A percentile compares a stretch with the other conserved stretches of the same genome.
Evolutionary conservation across 2,329 filamentous ascomycete genomes (phyloP).

Genomic region (Pseudogymnoascus sp.): DNA sequence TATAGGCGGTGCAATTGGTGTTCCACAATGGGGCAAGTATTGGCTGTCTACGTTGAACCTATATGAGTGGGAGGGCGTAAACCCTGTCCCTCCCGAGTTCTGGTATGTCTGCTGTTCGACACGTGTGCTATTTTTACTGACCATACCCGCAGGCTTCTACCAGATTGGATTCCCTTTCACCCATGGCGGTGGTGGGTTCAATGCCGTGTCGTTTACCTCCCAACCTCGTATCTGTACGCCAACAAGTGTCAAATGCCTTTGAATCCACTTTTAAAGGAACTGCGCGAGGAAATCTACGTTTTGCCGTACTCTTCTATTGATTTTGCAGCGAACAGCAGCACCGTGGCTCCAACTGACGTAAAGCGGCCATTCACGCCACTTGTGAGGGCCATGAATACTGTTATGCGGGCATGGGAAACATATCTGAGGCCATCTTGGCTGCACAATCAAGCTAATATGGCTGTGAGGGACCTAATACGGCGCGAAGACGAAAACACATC

Average conservation of each 20-base stretch:
- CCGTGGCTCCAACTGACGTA: slow-evolving; percentile 68
- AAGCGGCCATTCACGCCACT: slow-evolving; percentile 91
- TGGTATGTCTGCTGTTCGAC: slow-evolving; percentile 40
- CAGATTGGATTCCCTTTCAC: slow-evolving; percentile 76
- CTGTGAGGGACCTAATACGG: no score
- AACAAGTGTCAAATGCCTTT: slow-evolving; percentile 50
- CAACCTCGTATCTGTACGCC: slow-evolving; percentile 82
- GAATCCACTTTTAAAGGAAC: slow-evolving; percentile 53
- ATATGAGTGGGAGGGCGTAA: slow-evolving; percentile 86
- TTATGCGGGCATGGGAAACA: no score
- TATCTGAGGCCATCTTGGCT: no score
- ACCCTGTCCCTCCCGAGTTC: slow-evolving; percentile 80
- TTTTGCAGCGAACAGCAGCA: slow-evolving; percentile 69
- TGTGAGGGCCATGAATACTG: no score
- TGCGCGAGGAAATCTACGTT: slow-evolving; percentile 71
- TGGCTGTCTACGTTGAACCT: no score
- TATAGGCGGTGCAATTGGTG: no score
- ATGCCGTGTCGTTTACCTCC: slow-evolving; percentile 78
- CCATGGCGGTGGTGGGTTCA: slow-evolving; percentile 96
- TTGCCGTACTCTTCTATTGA: slow-evolving; percentile 67
- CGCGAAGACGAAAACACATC: no score
- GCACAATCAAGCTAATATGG: no score
- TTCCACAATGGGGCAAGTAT: no score
- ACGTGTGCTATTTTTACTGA: no score
- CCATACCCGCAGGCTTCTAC: slow-evolving; percentile 43